Evolutionary conservation across 2,329 filamentous ascomycete genomes (phyloP).

Genomic region (Blastomyces parvus): DNA sequence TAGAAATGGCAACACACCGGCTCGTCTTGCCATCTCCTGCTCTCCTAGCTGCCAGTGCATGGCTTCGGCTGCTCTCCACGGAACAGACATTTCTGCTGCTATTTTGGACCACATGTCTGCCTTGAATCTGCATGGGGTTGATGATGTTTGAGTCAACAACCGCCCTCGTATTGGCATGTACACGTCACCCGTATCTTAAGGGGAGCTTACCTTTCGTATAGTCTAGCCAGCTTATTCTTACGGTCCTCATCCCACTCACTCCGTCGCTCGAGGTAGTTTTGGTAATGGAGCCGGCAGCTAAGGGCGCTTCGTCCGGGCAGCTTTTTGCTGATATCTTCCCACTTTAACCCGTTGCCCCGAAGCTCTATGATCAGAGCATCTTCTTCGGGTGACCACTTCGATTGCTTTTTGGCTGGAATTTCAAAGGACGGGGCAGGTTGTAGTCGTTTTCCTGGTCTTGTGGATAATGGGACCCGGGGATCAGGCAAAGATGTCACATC

Average conservation of each 20-base stretch:
- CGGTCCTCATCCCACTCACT: conserved; percentile 96
- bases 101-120: conserved; percentile 97
- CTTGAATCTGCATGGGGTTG: conserved; percentile 61
- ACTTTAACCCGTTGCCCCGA: conserved; percentile 85
- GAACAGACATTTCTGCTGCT: conserved; percentile 86
- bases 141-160: conserved; percentile 47
- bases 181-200: not conserved
- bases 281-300: conserved; percentile 87
- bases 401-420: conserved; percentile 75
- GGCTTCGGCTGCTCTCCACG: conserved; percentile 89
- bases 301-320: conserved; percentile 85
- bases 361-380: conserved; percentile 86
- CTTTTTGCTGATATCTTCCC: conserved; percentile 92
- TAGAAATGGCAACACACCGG: conserved; percentile 70
- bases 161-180: not conserved
- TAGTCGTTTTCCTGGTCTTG: conserved; percentile 33
- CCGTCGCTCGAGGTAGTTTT: conserved; percentile 89
- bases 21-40: conserved; percentile 67
- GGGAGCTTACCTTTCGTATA: conserved; percentile 74
- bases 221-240: conserved; percentile 88
- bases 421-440: conserved; percentile 36
- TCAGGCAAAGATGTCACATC: conserved; percentile 21
- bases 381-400: conserved; percentile 91
- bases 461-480: conserved; percentile 26
- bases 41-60: conserved; percentile 98